Evolutionary conservation across 2,329 filamentous ascomycete genomes (phyloP), one percentile per base, ranked within the genome.

Genomic region (Phialophora expanda): DNA sequence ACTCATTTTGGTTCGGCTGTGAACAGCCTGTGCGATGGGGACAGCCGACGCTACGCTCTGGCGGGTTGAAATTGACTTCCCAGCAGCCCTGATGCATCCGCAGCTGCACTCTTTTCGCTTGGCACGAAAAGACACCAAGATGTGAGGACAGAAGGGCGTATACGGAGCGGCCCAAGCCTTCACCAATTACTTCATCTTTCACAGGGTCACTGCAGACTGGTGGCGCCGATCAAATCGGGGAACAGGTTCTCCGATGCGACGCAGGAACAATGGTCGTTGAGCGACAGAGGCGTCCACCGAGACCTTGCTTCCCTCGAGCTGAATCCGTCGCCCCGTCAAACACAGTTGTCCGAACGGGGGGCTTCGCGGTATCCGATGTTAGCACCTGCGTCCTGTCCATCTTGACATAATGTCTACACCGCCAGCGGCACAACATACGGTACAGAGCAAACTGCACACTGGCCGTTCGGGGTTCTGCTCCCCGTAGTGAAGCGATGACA

Each of bases 231-330:
- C 53, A 12, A n/a, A 14, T 55, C 53, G 28, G 24, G 53, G 53
- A 55, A 32, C 28, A 11, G 14, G 34, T 14, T 11, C 24, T 55
- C 53, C 53, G 53, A 55, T 34, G 53, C 53, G 53, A 55, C 17
- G 53, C 53, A 55, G 53, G 53, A 55, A 55, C 53, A 55, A 55
- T 8, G n/a, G 28, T 20, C 53, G 17, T 44, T 44, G 38, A n/a
- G 38, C 38, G 17, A 41, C 34, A 41, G 34, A 41, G 34, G 34
- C 14, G 14, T 41, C 34, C 12, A 41, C 34, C 12, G 3, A 4
- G 14, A 4, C 34, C 34, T 41, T 41, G 34, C 14, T 41, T 17
- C 6, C 6, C 14, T 41, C 34, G 4, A 41, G 34, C 34, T 41
- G 34, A 41, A 41, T 17, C 4, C 34, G 34, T 2, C 34, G 14